phyloP scores from a whole-genome alignment of 1,284 basidiomycete species.

The Veloporphyrellus conicus region DNA sequence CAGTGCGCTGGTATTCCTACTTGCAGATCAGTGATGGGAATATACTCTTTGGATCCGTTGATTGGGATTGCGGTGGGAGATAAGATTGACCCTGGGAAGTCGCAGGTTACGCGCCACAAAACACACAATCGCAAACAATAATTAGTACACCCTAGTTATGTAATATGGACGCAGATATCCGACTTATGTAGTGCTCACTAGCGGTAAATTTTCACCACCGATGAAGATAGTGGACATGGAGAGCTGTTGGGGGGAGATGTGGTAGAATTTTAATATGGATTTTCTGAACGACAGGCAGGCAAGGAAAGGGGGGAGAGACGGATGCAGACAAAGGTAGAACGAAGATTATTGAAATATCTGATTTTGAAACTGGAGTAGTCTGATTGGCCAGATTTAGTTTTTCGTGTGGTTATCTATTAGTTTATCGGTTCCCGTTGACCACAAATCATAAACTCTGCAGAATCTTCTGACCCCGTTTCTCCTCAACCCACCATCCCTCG shows the following conservation, averaged over 20 bases:
- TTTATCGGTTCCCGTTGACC: slow-evolving; percentile 35
- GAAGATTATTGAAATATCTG: slow-evolving; percentile 21
- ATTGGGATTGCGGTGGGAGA: slow-evolving; percentile 21
- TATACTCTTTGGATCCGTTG: not conserved
- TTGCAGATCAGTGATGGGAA: slow-evolving; percentile 13
- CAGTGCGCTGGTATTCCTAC: not conserved
- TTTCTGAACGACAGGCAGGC: slow-evolving; percentile 3
- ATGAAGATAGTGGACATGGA: slow-evolving; percentile 15
- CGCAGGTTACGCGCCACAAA: slow-evolving; percentile 20
- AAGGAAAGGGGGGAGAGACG: not conserved
- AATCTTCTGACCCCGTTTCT: slow-evolving; percentile 26
- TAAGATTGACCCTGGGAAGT: slow-evolving; percentile 34
- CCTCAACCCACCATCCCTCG: slow-evolving; percentile 10
- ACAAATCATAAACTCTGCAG: slow-evolving; percentile 36
- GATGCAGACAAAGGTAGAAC: slow-evolving; percentile 8
- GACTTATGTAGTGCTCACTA: slow-evolving; percentile 26
- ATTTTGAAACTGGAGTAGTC: slow-evolving; percentile 31
- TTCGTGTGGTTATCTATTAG: slow-evolving; percentile 35
- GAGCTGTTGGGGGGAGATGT: not conserved
- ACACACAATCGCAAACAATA: slow-evolving; percentile 21
- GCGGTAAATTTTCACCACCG: slow-evolving; percentile 29
- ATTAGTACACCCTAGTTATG: slow-evolving; percentile 27
- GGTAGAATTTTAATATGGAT: not conserved
- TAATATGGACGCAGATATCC: slow-evolving; percentile 32
- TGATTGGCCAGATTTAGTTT: slow-evolving; percentile 38